Percentiles rank a stretch among this genome's conserved stretches.
Conservation (phyloP, 805 yeast species). For the Myxozyma kluyveri region DNA sequence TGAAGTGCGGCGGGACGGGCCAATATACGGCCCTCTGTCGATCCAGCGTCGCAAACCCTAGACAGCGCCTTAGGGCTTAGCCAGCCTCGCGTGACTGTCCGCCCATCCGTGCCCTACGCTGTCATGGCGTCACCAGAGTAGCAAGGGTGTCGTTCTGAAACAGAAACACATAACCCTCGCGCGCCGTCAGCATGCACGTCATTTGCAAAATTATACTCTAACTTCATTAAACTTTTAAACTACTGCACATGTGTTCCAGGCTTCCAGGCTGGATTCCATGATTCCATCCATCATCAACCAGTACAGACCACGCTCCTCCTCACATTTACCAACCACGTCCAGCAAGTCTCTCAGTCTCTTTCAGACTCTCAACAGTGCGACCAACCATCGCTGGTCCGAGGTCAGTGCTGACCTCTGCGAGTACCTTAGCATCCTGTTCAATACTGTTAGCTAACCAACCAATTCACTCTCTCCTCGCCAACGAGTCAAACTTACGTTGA, state of each 20-base stretch:
- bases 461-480: neutral
- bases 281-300: neutral
- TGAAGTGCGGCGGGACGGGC: constrained; percentile 3
- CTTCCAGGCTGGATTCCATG: too few species aligned
- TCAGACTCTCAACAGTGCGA: constrained; percentile 53
- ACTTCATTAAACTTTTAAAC: too few species aligned
- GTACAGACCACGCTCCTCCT: neutral
- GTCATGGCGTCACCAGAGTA: too few species aligned
- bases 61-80: too few species aligned
- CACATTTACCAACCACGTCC: constrained; percentile 29
- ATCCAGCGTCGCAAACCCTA: neutral
- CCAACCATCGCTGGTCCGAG: constrained; percentile 79
- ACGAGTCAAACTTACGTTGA: constrained; percentile 37
- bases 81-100: too few species aligned
- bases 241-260: too few species aligned
- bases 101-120: neutral
- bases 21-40: neutral
- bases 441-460: neutral
- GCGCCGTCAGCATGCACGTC: neutral
- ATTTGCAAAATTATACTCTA: neutral
- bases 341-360: constrained; percentile 41
- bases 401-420: constrained; percentile 65
- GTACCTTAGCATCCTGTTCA: constrained; percentile 48
- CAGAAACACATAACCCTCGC: neutral
- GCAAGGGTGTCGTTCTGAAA: too few species aligned